Conservation (phyloP, 2,329 filamentous ascomycete species). For the Venturia oleaginea region DNA sequence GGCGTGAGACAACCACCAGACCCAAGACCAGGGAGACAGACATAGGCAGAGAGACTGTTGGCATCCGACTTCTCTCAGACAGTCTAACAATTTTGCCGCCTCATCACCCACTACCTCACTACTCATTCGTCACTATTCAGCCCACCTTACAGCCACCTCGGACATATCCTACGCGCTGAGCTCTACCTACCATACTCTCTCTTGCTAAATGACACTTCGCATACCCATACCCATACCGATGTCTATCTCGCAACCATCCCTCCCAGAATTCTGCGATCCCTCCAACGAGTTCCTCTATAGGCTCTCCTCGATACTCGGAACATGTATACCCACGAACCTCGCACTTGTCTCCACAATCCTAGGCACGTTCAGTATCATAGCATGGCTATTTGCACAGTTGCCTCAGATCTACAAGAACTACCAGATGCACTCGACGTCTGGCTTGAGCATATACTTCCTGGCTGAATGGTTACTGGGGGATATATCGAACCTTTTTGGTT, state of each 20-base stretch:
- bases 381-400: constrained; percentile 61
- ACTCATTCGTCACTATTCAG: neutral
- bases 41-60: neutral
- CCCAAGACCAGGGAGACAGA: neutral
- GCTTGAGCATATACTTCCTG: constrained; percentile 56
- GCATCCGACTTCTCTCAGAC: neutral
- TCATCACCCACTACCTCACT: neutral
- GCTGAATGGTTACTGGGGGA: constrained; percentile 59
- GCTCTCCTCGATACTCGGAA: constrained; percentile 51
- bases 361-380: constrained; percentile 53
- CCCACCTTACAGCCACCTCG: neutral
- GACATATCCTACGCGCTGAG: neutral
- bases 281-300: constrained; percentile 46
- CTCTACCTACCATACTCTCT: neutral
- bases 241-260: neutral
- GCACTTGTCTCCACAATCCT: constrained; percentile 53
- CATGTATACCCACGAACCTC: constrained; percentile 54
- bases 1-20: constrained; percentile 4
- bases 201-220: neutral
- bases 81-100: neutral
- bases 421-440: constrained; percentile 52
- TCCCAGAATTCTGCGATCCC: constrained; percentile 52
- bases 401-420: constrained; percentile 64
- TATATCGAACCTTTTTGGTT: constrained; percentile 53
- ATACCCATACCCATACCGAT: constrained; percentile 5